A percentile compares a stretch with the other conserved stretches of the same genome.
phyloP scores from a whole-genome alignment of 192 early-diverging fungal species.

The Glomus cerebriforme region DNA sequence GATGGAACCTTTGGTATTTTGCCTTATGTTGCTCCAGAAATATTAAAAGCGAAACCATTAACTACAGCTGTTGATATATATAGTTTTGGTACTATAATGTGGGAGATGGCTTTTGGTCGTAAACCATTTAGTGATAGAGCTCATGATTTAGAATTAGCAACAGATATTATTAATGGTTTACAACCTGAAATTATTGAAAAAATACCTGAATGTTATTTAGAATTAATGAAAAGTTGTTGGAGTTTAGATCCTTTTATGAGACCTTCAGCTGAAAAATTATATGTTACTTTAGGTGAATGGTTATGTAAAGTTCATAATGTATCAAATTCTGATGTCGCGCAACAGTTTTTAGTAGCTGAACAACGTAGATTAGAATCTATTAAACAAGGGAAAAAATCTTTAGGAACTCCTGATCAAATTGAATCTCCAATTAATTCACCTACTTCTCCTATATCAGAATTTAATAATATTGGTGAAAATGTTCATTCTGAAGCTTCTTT shows the following conservation, averaged over 20 bases:
- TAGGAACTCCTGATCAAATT: background rate
- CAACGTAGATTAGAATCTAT: background rate
- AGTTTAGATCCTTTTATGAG: constrained; percentile 9
- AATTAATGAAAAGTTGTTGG: constrained; percentile 26
- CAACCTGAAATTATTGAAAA: background rate
- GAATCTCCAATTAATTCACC: background rate
- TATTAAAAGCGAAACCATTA: constrained; percentile 35
- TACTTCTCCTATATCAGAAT: background rate
- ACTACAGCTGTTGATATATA: constrained; percentile 41
- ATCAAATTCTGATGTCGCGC: background rate
- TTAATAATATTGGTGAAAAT: background rate
- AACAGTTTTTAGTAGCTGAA: background rate
- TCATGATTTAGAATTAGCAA: constrained; percentile 22
- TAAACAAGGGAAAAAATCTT: background rate
- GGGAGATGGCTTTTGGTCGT: constrained; percentile 41
- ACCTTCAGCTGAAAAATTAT: constrained; percentile 36
- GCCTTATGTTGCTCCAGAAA: constrained; percentile 46
- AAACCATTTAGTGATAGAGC: constrained; percentile 34
- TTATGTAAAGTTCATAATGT: background rate
- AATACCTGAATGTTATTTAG: constrained; percentile 2
- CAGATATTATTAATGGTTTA: constrained; percentile 19
- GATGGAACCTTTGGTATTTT: constrained; percentile 32
- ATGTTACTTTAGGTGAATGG: constrained; percentile 32
- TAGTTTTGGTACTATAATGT: constrained; percentile 49
- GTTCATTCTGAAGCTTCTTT: background rate